These are phyloP conservation scores for Naegleria lovaniensis DNA, from an alignment of 208 protist genomes.

Conservation along the genomic window DNA sequence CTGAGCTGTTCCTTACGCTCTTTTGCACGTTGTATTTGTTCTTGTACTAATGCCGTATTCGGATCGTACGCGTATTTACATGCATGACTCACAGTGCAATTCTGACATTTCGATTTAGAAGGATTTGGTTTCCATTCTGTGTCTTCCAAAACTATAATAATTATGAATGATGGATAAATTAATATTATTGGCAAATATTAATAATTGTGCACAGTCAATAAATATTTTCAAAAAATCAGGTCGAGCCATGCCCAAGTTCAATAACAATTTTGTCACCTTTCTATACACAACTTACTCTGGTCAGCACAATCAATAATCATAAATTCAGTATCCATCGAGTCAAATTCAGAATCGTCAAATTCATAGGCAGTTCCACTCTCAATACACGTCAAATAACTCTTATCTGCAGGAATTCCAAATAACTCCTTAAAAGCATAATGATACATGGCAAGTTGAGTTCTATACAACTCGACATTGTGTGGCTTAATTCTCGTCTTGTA, in stretches of 20 bases:
- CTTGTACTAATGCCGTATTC: not conserved
- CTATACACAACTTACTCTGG: not conserved
- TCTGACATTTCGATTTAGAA: not conserved
- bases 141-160: not conserved
- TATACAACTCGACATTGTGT: not conserved
- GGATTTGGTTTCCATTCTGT: not conserved
- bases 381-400: not conserved
- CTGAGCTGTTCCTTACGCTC: not conserved
- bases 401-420: not conserved
- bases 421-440: not conserved
- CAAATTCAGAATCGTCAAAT: not conserved
- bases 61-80: not conserved
- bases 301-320: not conserved
- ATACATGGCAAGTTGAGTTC: not conserved
- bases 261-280: too few species aligned
- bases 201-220: too few species aligned
- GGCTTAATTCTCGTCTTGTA: not conserved
- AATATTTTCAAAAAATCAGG: not conserved
- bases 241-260: too few species aligned
- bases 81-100: not conserved
- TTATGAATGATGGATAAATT: too few species aligned
- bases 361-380: not conserved
- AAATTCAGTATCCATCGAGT: not conserved
- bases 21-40: not conserved
- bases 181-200: too few species aligned